Percentiles rank a stretch among this genome's conserved stretches.
These are phyloP conservation scores for Aspergillus saccharolyticus DNA, from an alignment of 495 filamentous ascomycete species.

Conservation along the genomic window DNA sequence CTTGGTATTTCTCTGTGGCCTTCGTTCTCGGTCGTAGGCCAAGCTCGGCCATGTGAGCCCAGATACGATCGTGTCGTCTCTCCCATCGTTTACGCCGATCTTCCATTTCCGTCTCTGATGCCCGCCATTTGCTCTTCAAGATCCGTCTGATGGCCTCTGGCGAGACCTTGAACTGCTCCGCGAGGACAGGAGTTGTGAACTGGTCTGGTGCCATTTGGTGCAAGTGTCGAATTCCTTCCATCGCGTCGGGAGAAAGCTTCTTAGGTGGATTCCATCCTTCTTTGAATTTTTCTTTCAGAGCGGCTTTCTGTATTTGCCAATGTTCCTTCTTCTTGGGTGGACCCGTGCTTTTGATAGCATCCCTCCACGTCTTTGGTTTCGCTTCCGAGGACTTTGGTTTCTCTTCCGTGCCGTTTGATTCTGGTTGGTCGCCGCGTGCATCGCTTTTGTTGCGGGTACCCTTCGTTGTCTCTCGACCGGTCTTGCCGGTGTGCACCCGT, in stretches of 20 bases:
- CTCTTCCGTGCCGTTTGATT: neutral
- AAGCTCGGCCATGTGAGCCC: conserved; percentile 66
- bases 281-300: conserved; percentile 67
- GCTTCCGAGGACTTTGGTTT: neutral
- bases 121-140: conserved; percentile 76
- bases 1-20: conserved; percentile 18
- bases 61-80: conserved; percentile 70
- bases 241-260: conserved; percentile 82
- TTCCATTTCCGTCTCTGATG: conserved; percentile 54
- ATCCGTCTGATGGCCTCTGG: conserved; percentile 84
- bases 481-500: neutral
- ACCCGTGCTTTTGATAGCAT: conserved; percentile 6
- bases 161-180: conserved; percentile 76
- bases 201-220: conserved; percentile 65
- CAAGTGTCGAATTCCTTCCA: conserved; percentile 79
- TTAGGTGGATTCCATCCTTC: conserved; percentile 75
- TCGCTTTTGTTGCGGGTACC: neutral
- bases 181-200: conserved; percentile 70
- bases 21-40: conserved; percentile 52
- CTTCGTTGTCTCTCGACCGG: neutral
- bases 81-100: conserved; percentile 69
- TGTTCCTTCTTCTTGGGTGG: conserved; percentile 39
- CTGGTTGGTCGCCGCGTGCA: neutral
- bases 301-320: conserved; percentile 71
- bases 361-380: conserved; percentile 7